Base-by-base conservation (phyloP, 345 rosid species). In the Pistacia integerrima region DNA sequence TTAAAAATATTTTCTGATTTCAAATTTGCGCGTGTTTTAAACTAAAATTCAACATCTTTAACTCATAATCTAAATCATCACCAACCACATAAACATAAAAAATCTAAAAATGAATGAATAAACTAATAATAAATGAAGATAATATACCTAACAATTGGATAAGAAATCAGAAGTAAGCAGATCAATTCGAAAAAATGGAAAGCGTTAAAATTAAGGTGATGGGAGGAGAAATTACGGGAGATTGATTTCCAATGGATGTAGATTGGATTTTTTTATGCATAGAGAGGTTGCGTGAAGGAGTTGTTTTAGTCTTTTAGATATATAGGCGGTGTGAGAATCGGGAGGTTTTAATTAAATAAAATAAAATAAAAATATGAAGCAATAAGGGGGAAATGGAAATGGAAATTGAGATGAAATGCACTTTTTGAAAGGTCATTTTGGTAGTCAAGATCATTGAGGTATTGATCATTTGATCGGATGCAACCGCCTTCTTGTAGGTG, bases 201-300 rank as follows among this genome's bases (percentile, higher is more conserved):
- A 70, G 74, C 36, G 69, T 48, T 76, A 68, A 72, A 69, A 55
- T 22, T 1, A 48, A 46, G 13, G 58, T 35, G 9, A 49, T 8
- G 76, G 72, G 64, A 54, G 25, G 64, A 81, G 84, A 74, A 80
- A 69, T 90, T 88, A 90, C 89, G 72, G 79, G 65, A 79, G 75
- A 80, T 61, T 10, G 35, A 6, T 17, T 52, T 78, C 67, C 28
- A 17, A 52, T 48, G 72, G 67, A 36, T 28, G 73, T 74, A 46
- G 70, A 73, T 73, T 73, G 59, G 48, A 63, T 30, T 58, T 38
- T 66, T 75, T 74, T 78, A 75, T 57, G 48, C 25, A 33, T 48
- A 59, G 36, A 67, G 70, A 79, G 85, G 77, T 79, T 80, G 83
- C 84, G 81, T 81, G 79, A 73, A 63, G 74, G 63, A 60, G 52